A percentile compares a stretch with the other conserved stretches of the same genome.
Evolutionary conservation across 2,329 filamentous ascomycete species (phyloP).

Genomic region (Fusarium kyushuense): DNA sequence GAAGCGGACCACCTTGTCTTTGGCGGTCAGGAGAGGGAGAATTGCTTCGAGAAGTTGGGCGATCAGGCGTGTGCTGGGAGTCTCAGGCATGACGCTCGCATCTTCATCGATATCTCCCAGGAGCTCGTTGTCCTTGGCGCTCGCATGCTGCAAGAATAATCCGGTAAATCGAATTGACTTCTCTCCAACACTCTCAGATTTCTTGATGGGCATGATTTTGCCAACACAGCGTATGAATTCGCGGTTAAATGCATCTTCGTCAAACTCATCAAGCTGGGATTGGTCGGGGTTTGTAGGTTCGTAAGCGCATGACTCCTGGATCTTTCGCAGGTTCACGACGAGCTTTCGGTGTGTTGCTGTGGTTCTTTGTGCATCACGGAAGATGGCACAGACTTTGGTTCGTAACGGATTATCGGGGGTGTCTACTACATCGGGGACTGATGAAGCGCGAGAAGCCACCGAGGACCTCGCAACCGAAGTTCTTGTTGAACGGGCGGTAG

Average conservation of each 20-base stretch:
- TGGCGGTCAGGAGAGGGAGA: conserved; percentile 81
- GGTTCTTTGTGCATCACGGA: conserved; percentile 86
- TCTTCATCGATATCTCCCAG: conserved; percentile 74
- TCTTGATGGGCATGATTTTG: conserved; percentile 87
- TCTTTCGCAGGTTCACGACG: conserved; percentile 85
- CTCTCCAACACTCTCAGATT: conserved; percentile 89
- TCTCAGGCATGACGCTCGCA: conserved; percentile 79
- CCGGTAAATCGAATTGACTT: conserved; percentile 86
- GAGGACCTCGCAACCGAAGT: conserved; percentile 61
- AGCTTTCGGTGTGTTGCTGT: conserved; percentile 92
- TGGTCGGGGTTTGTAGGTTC: conserved; percentile 68
- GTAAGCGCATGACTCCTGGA: conserved; percentile 87
- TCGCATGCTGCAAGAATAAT: conserved; percentile 82
- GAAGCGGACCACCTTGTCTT: conserved; percentile 94
- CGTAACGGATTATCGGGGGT: conserved; percentile 77
- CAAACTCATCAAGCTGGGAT: conserved; percentile 72
- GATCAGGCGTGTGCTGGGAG: conserved; percentile 83
- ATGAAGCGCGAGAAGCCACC: conserved; percentile 61
- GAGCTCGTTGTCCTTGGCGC: conserved; percentile 77
- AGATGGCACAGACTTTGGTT: conserved; percentile 77
- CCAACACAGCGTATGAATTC: conserved; percentile 88
- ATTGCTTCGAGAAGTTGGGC: conserved; percentile 78
- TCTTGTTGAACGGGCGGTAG: conserved; percentile 61
- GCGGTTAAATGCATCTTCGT: conserved; percentile 86
- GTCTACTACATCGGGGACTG: conserved; percentile 80